Percentiles rank a stretch among this genome's conserved stretches.
Conservation (phyloP, 768 basidiomycete species). For the Galerina marginata region DNA sequence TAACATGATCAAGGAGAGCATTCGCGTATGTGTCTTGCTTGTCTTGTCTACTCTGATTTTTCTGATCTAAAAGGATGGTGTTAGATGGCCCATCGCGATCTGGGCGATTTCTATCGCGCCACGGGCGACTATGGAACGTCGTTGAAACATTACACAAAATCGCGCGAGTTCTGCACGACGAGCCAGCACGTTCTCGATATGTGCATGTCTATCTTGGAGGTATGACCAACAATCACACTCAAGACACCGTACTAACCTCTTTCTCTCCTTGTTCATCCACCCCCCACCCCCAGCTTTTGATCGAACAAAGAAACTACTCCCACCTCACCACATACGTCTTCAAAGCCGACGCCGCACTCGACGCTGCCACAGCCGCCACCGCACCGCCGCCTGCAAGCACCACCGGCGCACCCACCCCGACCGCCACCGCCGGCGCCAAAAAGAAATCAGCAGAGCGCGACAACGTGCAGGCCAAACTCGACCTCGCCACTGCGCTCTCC, state of each 20-base stretch:
- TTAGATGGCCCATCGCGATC: constrained; percentile 90
- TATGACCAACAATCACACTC: constrained; percentile 31
- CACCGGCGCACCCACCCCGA: constrained; percentile 24
- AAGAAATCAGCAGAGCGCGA: constrained; percentile 64
- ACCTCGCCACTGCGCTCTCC: constrained; percentile 80
- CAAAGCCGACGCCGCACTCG: constrained; percentile 93
- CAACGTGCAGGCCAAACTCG: constrained; percentile 76
- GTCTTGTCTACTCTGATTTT: not conserved
- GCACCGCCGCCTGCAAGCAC: constrained; percentile 15
- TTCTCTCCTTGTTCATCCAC: not conserved
- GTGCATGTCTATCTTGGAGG: constrained; percentile 85
- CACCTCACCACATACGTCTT: constrained; percentile 92
- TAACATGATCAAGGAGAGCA: constrained; percentile 99
- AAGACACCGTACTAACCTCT: not conserved
- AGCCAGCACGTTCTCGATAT: constrained; percentile 93
- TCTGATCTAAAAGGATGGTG: not conserved
- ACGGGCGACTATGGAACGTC: constrained; percentile 74
- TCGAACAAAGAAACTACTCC: constrained; percentile 86
- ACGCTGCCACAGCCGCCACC: constrained; percentile 52
- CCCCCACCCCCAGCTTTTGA: constrained; percentile 59
- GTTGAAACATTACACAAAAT: constrained; percentile 86
- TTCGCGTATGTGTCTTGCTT: constrained; percentile 65
- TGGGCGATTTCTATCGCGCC: constrained; percentile 79
- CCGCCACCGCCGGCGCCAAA: constrained; percentile 35
- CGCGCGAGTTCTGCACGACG: constrained; percentile 90